These are phyloP conservation scores for Flaveria bidentis DNA, from an alignment of 129 eudicot genomes.

Conservation along the genomic window DNA sequence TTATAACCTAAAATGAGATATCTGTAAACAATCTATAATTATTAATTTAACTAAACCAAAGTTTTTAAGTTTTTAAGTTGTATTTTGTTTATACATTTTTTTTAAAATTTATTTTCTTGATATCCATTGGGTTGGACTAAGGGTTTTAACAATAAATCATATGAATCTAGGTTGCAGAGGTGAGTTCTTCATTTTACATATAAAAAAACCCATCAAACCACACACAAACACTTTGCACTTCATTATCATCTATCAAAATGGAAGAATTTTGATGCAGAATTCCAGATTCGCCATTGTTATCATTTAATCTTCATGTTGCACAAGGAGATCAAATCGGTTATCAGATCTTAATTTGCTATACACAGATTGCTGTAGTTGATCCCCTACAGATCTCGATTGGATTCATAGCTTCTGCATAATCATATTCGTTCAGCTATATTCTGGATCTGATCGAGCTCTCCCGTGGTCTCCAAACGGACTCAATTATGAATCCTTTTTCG, in stretches of 20 bases:
- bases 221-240: conserved; percentile 15
- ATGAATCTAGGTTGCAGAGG: conserved; percentile 11
- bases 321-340: conserved; percentile 15
- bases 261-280: not conserved
- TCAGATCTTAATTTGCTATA: conserved; percentile 25
- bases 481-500: conserved; percentile 92
- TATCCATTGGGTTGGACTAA: too few species aligned
- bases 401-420: conserved; percentile 11
- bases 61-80: too few species aligned
- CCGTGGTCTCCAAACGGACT: conserved; percentile 41
- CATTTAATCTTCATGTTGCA: conserved; percentile 12
- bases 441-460: conserved; percentile 60
- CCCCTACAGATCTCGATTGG: conserved; percentile 33
- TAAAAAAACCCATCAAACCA: not conserved
- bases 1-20: too few species aligned
- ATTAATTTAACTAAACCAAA: too few species aligned
- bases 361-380: conserved; percentile 25
- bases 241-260: conserved; percentile 9
- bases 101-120: too few species aligned
- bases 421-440: conserved; percentile 14
- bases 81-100: too few species aligned
- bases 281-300: conserved; percentile 21
- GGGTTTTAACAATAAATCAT: not conserved
- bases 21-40: too few species aligned
- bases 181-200: conserved; percentile 16